A percentile compares a stretch with the other conserved stretches of the same genome.
These are phyloP conservation scores for Furcasterigmium sp. DNA, from an alignment of 2,329 filamentous ascomycete species.

Conservation along the genomic window DNA sequence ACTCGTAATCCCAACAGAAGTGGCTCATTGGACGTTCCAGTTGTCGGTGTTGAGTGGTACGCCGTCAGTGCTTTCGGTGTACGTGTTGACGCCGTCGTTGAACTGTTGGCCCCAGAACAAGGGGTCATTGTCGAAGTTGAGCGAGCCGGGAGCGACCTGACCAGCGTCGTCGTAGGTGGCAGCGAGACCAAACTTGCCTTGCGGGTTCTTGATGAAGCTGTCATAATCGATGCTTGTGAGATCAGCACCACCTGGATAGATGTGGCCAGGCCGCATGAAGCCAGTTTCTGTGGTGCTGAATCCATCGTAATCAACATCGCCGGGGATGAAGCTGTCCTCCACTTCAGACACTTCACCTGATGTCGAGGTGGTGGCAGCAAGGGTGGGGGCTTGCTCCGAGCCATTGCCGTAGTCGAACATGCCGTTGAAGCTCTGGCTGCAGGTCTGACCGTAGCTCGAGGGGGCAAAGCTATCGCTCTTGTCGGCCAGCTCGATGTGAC, in stretches of 20 bases:
- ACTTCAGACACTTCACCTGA: slow-evolving; percentile 65
- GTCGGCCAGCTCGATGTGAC: slow-evolving; percentile 40
- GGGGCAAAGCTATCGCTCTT: slow-evolving; percentile 43
- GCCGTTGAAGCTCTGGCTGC: slow-evolving; percentile 44
- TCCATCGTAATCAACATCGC: slow-evolving; percentile 42
- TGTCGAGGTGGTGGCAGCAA: slow-evolving; percentile 54
- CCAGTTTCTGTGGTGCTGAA: slow-evolving; percentile 40
- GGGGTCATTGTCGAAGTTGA: slow-evolving; percentile 47
- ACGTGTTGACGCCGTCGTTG: slow-evolving; percentile 20
- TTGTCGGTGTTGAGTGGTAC: slow-evolving; percentile 8
- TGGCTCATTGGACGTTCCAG: slow-evolving; percentile 7
- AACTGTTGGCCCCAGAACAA: slow-evolving; percentile 45
- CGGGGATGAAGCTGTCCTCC: slow-evolving; percentile 49
- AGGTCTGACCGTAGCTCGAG: slow-evolving; percentile 50
- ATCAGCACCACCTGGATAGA: slow-evolving; percentile 25
- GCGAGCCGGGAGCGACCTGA: slow-evolving; percentile 35
- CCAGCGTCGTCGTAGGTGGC: slow-evolving; percentile 31
- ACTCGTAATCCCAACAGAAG: background rate
- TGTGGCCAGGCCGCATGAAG: slow-evolving; percentile 32
- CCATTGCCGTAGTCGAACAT: slow-evolving; percentile 45
- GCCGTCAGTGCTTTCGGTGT: slow-evolving; percentile 24
- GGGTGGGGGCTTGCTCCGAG: slow-evolving; percentile 47
- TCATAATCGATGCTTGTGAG: slow-evolving; percentile 49
- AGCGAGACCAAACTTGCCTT: slow-evolving; percentile 35
- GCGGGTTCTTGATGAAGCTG: slow-evolving; percentile 47